phyloP scores from a whole-genome alignment of 768 basidiomycete species.

The Leccinellum luteum region DNA sequence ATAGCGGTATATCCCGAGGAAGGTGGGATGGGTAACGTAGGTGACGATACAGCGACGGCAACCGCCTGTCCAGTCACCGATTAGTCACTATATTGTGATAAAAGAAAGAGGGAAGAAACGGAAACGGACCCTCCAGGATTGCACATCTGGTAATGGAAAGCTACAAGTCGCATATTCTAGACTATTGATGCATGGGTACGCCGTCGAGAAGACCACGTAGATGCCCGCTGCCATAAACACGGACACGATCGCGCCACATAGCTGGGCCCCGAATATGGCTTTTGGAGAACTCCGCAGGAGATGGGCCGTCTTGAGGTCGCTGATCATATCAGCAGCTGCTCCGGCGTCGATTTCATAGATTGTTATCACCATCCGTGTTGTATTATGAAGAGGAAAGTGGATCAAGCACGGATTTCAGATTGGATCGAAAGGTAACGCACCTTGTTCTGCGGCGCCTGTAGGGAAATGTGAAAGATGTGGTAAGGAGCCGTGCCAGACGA shows the following conservation, averaged over 20 bases:
- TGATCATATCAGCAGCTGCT: constrained; percentile 59
- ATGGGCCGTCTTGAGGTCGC: constrained; percentile 69
- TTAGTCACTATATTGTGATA: background rate
- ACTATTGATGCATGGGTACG: constrained; percentile 54
- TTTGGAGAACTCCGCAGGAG: constrained; percentile 61
- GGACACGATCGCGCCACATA: constrained; percentile 56
- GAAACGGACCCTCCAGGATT: constrained; percentile 19
- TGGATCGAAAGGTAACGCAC: constrained; percentile 2
- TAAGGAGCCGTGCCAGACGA: background rate
- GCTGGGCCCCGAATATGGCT: constrained; percentile 61
- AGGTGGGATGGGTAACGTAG: constrained; percentile 40
- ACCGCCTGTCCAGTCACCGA: constrained; percentile 8
- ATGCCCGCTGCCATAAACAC: constrained; percentile 58
- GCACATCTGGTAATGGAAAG: constrained; percentile 26
- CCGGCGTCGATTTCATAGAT: background rate
- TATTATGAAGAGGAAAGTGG: background rate
- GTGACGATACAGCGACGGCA: constrained; percentile 20
- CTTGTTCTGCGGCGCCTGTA: constrained; percentile 25
- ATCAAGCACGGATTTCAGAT: background rate
- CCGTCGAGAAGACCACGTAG: constrained; percentile 61
- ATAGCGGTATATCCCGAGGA: constrained; percentile 61
- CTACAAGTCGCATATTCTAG: constrained; percentile 14
- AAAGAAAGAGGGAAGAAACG: background rate
- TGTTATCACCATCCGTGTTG: background rate
- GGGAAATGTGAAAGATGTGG: background rate